Evolutionary conservation across 2,329 filamentous ascomycete species (phyloP), one percentile per base, ranked within the genome.

Genomic region (Penicillium glabrum): DNA sequence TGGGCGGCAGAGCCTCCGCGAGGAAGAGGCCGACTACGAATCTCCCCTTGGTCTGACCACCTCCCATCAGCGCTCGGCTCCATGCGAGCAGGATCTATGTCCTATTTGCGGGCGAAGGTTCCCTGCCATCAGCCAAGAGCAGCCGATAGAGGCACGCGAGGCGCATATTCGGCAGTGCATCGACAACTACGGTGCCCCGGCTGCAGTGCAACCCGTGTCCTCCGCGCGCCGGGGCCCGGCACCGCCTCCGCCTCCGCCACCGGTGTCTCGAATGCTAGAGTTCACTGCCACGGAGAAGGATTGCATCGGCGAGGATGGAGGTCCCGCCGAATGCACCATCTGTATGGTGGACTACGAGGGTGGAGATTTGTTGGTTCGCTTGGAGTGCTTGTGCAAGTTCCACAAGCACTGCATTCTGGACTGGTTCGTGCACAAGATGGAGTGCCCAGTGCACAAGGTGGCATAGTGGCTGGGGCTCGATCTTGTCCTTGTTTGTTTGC

Each of bases 331-430:
- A 65, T 88, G 85, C 61, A 80, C 84, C 9, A 87, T 88, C 51
- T 88, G 85, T 67, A 83, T 87, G 66, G 84, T 86, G 60, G 85
- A 88, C 54, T 87, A 87, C 66, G 80, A 84, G 62, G 78, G 80
- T 11, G 85, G 85, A 0, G 82, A 84, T 64, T 76, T 80, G 62
- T 76, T 88, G 75, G 83, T 82, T 10, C 75, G 85, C 58, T 72
- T 88, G 66, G 83, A 86, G 63, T 88, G 85, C 66, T 74, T 85
- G 60, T 88, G 85, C 74, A 86, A 86, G 63, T 88, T 87, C 61
- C 85, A 87, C 68, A 79, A 82, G 70, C 71, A 71, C 47, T 88
- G 85, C 66, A 86, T 88, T 55, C 74, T 81, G 50, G 76, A 80
- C 54, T 88, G 85, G 85, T 86, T 85, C 76, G 79, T 80, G 53